These are phyloP conservation scores for Phytophthora sojae DNA, from an alignment of 352 stramenopile genomes.

Conservation along the genomic window DNA sequence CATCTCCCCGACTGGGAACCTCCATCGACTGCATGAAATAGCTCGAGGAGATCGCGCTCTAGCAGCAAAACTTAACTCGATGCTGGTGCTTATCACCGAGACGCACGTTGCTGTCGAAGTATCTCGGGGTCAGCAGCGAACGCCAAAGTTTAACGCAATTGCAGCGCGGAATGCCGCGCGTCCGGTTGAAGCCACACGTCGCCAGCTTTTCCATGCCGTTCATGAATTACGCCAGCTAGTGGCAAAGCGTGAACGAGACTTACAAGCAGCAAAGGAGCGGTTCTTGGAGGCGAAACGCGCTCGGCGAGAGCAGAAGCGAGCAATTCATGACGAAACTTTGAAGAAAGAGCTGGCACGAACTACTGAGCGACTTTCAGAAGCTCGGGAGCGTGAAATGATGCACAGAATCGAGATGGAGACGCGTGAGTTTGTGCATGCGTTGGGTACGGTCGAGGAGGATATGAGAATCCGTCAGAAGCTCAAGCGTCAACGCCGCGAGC, in stretches of 20 bases:
- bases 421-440: conserved; percentile 51
- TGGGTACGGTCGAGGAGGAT: conserved; percentile 47
- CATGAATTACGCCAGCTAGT: conserved; percentile 46
- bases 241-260: conserved; percentile 32
- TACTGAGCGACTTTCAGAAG: conserved; percentile 43
- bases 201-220: conserved; percentile 61
- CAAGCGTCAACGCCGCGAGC: conserved; percentile 38
- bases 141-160: conserved; percentile 43
- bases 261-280: conserved; percentile 40
- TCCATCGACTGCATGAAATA: conserved; percentile 69
- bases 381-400: conserved; percentile 52
- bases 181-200: conserved; percentile 49
- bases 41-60: conserved; percentile 39
- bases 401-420: conserved; percentile 54
- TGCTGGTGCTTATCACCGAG: conserved; percentile 68
- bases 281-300: conserved; percentile 36
- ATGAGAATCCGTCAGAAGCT: conserved; percentile 40
- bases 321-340: conserved; percentile 22
- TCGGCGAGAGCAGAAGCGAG: conserved; percentile 21
- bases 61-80: conserved; percentile 48
- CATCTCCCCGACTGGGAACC: conserved; percentile 63
- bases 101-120: conserved; percentile 53
- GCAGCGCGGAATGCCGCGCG: conserved; percentile 40
- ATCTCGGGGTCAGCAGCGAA: conserved; percentile 20
- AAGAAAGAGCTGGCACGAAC: conserved; percentile 32